These are phyloP conservation scores for Boletus rubescentipes DNA, from an alignment of 768 basidiomycete species.

Conservation along the genomic window DNA sequence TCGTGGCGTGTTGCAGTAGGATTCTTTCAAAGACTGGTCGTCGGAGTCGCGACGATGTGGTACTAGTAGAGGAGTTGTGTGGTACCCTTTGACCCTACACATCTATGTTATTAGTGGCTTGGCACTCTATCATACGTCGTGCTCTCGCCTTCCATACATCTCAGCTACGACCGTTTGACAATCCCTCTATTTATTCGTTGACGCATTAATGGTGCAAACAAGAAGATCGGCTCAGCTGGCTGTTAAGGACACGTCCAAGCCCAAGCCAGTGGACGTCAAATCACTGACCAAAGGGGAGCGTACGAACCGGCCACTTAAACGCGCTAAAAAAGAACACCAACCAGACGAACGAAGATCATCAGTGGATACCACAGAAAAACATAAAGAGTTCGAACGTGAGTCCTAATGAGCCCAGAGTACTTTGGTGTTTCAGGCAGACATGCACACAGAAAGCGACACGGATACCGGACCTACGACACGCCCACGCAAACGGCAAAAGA, in stretches of 20 bases:
- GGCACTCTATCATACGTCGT: neutral
- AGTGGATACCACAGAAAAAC: neutral
- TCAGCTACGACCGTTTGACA: neutral
- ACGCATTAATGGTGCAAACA: constrained; percentile 24
- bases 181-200: neutral
- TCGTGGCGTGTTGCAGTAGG: too few species aligned
- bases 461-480: neutral
- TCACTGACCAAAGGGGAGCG: neutral
- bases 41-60: too few species aligned
- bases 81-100: neutral
- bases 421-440: neutral
- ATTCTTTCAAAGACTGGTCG: too few species aligned
- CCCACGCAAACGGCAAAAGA: constrained; percentile 13
- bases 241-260: neutral
- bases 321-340: constrained; percentile 1
- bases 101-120: constrained; percentile 1
- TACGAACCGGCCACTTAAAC: constrained; percentile 16
- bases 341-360: neutral
- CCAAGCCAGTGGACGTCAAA: neutral
- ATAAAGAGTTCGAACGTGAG: constrained; percentile 9
- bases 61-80: too few species aligned
- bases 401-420: neutral
- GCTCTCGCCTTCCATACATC: neutral
- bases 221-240: constrained; percentile 14
- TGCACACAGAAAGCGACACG: neutral